Base-by-base conservation (phyloP, 129 eudicot genomes). In the Flaveria bidentis region DNA sequence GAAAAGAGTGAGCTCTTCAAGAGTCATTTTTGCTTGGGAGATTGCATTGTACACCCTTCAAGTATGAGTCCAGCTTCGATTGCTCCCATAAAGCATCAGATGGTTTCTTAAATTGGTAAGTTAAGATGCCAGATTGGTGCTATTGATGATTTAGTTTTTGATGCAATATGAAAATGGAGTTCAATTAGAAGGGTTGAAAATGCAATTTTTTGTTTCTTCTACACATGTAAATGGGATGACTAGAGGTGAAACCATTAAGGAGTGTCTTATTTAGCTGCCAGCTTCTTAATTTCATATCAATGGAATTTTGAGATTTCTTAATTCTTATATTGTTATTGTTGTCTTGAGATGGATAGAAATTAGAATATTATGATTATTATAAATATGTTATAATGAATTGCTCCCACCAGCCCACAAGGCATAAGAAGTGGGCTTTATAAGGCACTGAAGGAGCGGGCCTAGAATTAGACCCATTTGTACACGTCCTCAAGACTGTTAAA, bases 11-110 rank as follows among this genome's bases (percentile, higher is more conserved):
- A 36, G 41, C 41, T 36, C 22, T 30, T 20, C 16, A 65, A 5
- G 0, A 25, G 3, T 44, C 68, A 55, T 51, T 79, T 79, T 79
- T 72, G 73, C 36, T 72, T 15, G 7, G 22, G 46, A 55, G 73
- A 53, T 73, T 80, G 83, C 83, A 80, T 73, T 73, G 73, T 66
- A 80, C 49, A 56, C 83, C 83, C 75, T 73, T 65, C 83, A 12
- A 42, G 47, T 39, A 28, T 42, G 69, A 42, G 73, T 52, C 9
- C 36, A 26, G 33, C 47, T 71, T 64, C 15, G 16, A 50, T 30
- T 67, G 23, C 30, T 33, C 36, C 41, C 39, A 5, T 25, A 28
- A 16, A 26, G 68, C 36, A 30, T 30, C 36, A 30, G 36, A 30
- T 30, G 36, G 36, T 30, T 61, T n/a, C 28, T 26, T 25, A 0